These are phyloP conservation scores for Cyclocybe cylindracea DNA, from an alignment of 768 basidiomycete genomes.

Conservation along the genomic window DNA sequence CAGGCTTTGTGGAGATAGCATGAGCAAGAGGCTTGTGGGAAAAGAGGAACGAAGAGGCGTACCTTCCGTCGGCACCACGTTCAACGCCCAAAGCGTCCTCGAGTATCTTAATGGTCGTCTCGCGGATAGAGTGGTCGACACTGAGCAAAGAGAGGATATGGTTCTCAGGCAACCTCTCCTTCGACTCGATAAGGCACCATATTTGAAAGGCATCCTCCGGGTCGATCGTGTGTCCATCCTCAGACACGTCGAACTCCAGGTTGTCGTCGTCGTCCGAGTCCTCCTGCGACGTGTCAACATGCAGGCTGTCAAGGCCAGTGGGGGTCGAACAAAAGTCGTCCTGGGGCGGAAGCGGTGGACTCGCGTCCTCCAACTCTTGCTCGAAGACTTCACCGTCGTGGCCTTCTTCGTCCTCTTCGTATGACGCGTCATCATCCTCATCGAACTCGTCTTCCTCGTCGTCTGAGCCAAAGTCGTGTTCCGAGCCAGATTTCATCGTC, in stretches of 20 bases:
- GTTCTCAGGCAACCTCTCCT: conserved; percentile 4
- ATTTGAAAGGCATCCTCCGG: not conserved
- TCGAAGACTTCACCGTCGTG: too few species aligned
- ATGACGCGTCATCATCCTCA: not conserved
- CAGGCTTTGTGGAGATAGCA: not conserved
- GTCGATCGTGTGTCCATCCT: not conserved
- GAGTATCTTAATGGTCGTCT: conserved; percentile 5
- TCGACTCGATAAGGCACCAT: conserved; percentile 2
- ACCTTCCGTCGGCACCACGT: conserved; percentile 1
- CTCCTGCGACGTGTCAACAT: too few species aligned
- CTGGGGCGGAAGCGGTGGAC: too few species aligned
- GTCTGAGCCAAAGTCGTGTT: not conserved
- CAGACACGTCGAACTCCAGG: not conserved
- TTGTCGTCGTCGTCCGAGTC: conserved; percentile 1
- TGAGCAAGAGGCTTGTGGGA: not conserved
- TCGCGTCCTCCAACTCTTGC: too few species aligned
- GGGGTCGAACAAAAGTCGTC: too few species aligned
- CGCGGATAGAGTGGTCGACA: conserved; percentile 3
- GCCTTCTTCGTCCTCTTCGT: too few species aligned
- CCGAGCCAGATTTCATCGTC: not conserved
- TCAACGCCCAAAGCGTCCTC: conserved; percentile 3
- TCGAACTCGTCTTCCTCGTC: not conserved
- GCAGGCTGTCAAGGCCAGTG: too few species aligned
- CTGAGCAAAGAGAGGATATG: conserved; percentile 1
- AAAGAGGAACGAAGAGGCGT: not conserved